Base-by-base conservation (phyloP, 306 rosid genomes). In the Prinsepia uniflora region DNA sequence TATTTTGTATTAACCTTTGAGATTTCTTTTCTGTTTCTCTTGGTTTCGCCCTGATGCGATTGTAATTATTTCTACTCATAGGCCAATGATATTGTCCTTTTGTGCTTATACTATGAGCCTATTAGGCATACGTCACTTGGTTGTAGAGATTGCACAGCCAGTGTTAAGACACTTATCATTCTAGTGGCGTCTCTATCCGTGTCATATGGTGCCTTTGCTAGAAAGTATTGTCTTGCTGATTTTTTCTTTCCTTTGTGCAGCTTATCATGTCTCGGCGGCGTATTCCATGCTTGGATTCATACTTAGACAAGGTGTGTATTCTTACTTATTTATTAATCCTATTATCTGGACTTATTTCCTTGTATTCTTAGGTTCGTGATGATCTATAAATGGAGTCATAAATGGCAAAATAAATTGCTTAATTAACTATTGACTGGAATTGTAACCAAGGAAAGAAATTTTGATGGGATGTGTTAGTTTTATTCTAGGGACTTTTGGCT, bases 261-360 rank as follows among this genome's bases (percentile, higher is more conserved):
- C 96, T 90, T 66, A 82, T 87, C 68, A 94, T 94, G 97, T 94
- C 97, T 60, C 86, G 97, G 63, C 81, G 97, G 81, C 84, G 96
- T 58, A 90, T 89, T 73, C 97, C 98, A 76, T 89, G 98, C 88
- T 82, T 90, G 94, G 98, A 90, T 86, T 94, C 97, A 72, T 90
- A 87, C 78, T 81, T 90, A 76, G 98, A 94, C 80, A 94, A 90
- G 98, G 97, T 90, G 20, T 61, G 87, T 65, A 58, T 71, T 49
- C 34, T 65, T 36, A 50, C 36, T 36, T 54, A 22, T 34, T 18
- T 42, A 4, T 6, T 19, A 41, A 7, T 10, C 48, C 4, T 52
- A 20, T 30, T 52, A 15, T 67, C 19, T 30, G 70, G 20, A 7
- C 39, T 44, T 17, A 15, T 8, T 61, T 61, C 17, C 12, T 4